Evolutionary conservation across 164 flowering plant genomes (phyloP).

Genomic region (Paratinospora sagittata): DNA sequence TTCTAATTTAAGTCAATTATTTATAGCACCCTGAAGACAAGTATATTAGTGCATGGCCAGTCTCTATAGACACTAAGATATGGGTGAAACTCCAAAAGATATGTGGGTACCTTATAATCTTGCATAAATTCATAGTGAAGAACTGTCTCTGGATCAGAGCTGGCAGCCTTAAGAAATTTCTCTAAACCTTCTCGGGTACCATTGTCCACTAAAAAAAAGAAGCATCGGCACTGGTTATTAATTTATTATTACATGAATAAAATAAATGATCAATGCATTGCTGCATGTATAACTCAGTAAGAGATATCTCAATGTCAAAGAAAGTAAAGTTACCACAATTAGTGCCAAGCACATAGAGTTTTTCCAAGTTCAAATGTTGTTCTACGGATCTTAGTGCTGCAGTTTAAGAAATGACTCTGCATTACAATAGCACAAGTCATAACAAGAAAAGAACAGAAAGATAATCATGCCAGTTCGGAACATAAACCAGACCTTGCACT

Average conservation of each 20-base stretch:
- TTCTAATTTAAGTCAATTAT: too few species aligned
- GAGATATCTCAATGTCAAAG: background rate
- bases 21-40: too few species aligned
- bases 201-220: constrained; percentile 65
- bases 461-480: constrained; percentile 7
- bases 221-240: background rate
- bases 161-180: constrained; percentile 93
- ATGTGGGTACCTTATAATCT: constrained; percentile 80
- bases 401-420: constrained; percentile 78
- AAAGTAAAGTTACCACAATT: constrained; percentile 66
- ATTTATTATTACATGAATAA: background rate
- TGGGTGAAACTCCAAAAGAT: background rate
- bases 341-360: constrained; percentile 95
- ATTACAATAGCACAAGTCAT: constrained; percentile 63
- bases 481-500: constrained; percentile 66
- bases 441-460: constrained; percentile 19
- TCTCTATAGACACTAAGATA: background rate
- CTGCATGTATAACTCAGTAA: background rate
- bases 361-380: constrained; percentile 80
- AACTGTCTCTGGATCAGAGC: constrained; percentile 93
- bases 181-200: constrained; percentile 93
- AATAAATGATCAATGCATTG: background rate
- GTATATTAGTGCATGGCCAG: too few species aligned
- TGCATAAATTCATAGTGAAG: constrained; percentile 99
- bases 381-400: constrained; percentile 98